A percentile compares a stretch with the other conserved stretches of the same genome.
Conservation (phyloP, 2,329 filamentous ascomycete genomes). For the Claviceps sp. region DNA sequence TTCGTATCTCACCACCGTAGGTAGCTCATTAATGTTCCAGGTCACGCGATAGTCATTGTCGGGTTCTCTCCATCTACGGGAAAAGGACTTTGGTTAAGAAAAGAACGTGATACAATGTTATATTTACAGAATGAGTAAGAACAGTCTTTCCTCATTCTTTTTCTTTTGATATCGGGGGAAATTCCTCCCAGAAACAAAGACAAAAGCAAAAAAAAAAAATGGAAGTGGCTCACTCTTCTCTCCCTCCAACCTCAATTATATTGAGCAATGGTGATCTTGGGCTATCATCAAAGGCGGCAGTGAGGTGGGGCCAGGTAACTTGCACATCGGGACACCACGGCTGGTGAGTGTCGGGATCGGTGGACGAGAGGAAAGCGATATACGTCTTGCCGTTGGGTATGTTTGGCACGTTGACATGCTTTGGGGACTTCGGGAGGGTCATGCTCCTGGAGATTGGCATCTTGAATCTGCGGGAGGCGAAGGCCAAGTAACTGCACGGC, state of each 20-base stretch:
- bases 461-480: not conserved
- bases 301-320: slow-evolving; percentile 20
- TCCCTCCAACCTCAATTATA: slow-evolving; percentile 22
- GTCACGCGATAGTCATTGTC: slow-evolving; percentile 20
- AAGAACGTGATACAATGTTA: not conserved
- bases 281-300: slow-evolving; percentile 15
- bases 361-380: slow-evolving; percentile 23
- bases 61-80: slow-evolving; percentile 20
- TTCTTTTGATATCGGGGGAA: not conserved
- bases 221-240: slow-evolving; percentile 15
- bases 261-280: slow-evolving; percentile 13
- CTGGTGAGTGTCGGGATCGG: slow-evolving; percentile 20
- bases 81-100: not conserved
- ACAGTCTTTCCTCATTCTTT: not conserved
- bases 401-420: slow-evolving; percentile 1
- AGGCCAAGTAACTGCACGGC: not conserved
- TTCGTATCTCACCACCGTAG: slow-evolving; percentile 21
- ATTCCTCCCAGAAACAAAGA: too few species aligned
- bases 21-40: slow-evolving; percentile 21
- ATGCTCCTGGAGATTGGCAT: slow-evolving; percentile 6
- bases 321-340: slow-evolving; percentile 28
- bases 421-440: slow-evolving; percentile 1
- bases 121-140: not conserved
- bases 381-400: slow-evolving; percentile 9
- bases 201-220: not conserved